Conservation (phyloP, 148 eudicot genomes). For the Chenopodium berlandieri region DNA sequence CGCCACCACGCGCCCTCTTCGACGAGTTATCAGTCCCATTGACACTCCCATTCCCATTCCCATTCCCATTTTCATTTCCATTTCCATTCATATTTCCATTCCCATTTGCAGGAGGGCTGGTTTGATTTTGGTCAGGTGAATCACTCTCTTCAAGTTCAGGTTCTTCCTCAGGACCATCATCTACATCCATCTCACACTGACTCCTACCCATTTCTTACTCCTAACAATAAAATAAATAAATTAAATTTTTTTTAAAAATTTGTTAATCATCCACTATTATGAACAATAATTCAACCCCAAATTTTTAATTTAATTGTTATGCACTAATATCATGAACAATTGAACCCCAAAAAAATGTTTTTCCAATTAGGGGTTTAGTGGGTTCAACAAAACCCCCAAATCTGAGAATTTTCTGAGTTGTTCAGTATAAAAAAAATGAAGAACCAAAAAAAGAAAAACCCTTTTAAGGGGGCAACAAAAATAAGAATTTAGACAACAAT, state of each 20-base stretch:
- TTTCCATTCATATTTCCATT: conserved; percentile 15
- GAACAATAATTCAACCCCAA: too few species aligned
- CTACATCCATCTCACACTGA: conserved; percentile 30
- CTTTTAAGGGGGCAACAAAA: neutral
- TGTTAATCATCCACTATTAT: too few species aligned
- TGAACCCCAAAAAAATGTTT: neutral
- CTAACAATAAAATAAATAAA: neutral
- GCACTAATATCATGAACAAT: too few species aligned
- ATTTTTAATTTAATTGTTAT: too few species aligned
- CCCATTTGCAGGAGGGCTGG: conserved; percentile 10
- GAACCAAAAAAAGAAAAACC: neutral
- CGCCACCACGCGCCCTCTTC: conserved; percentile 2
- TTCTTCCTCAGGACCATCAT: conserved; percentile 21
- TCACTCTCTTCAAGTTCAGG: conserved; percentile 36
- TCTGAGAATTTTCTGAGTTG: neutral
- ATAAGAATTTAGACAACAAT: neutral
- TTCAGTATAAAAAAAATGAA: neutral
- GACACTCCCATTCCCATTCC: conserved; percentile 15
- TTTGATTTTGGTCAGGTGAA: conserved; percentile 12
- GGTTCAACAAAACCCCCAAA: neutral
- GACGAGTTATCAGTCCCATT: conserved; percentile 21
- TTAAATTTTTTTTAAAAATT: too few species aligned
- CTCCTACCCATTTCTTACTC: conserved; percentile 24
- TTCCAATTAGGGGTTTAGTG: neutral
- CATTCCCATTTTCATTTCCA: conserved; percentile 26